phyloP scores from a whole-genome alignment of 805 yeast genomes.

The Zygosaccharomyces kombuchaensis region DNA sequence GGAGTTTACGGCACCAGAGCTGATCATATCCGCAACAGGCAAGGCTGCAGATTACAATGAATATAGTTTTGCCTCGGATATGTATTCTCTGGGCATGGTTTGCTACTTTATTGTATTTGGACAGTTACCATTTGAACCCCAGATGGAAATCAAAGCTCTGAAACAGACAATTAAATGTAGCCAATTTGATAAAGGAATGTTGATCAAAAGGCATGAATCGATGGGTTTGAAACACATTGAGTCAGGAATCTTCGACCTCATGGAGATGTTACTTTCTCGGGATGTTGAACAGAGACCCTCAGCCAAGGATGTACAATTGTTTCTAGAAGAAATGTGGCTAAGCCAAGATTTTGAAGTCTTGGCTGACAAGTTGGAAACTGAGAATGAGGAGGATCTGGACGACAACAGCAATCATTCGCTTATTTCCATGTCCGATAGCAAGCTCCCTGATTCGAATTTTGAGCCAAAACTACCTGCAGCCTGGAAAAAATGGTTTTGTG shows the following conservation, averaged over 20 bases:
- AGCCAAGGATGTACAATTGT: slow-evolving; percentile 38
- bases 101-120: slow-evolving; percentile 71
- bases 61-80: slow-evolving; percentile 69
- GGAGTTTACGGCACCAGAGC: slow-evolving; percentile 85
- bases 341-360: slow-evolving; percentile 2
- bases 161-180: slow-evolving; percentile 36
- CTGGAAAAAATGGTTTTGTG: slow-evolving; percentile 4
- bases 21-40: slow-evolving; percentile 39
- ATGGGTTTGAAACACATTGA: slow-evolving; percentile 23
- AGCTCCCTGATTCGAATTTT: not conserved
- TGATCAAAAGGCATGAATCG: slow-evolving; percentile 18
- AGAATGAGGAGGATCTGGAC: not conserved
- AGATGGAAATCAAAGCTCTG: slow-evolving; percentile 28
- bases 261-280: slow-evolving; percentile 38
- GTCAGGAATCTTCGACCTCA: slow-evolving; percentile 35
- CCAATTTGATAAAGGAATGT: slow-evolving; percentile 20
- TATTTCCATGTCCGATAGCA: not conserved
- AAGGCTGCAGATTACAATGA: slow-evolving; percentile 41
- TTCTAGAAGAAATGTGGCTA: slow-evolving; percentile 22
- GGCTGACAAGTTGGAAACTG: slow-evolving; percentile 2
- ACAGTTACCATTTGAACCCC: slow-evolving; percentile 52
- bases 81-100: slow-evolving; percentile 83
- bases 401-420: slow-evolving; percentile 1
- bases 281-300: slow-evolving; percentile 41
- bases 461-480: not conserved